phyloP scores from a whole-genome alignment of 75 land plant species.

The Cryptomeria japonica region DNA sequence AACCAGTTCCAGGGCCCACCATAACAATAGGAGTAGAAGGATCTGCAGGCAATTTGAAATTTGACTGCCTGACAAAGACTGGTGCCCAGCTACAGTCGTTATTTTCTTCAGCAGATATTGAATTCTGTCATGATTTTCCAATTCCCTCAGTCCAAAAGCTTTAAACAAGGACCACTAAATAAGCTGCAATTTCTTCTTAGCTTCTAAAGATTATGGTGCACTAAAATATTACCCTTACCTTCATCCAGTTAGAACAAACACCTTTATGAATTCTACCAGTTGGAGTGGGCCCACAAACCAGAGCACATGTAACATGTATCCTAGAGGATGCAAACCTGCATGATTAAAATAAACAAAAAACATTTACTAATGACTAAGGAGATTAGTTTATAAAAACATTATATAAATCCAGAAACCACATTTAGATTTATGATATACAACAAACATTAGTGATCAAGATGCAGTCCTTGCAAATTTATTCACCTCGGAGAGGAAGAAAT shows the following conservation, averaged over 20 bases:
- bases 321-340: conserved; percentile 73
- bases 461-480: not conserved
- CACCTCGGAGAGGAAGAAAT: conserved; percentile 96
- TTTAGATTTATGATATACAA: not conserved
- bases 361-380: not conserved
- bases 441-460: not conserved
- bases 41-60: conserved; percentile 83
- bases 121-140: conserved; percentile 42
- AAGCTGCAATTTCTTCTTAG: not conserved
- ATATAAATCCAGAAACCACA: not conserved
- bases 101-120: conserved; percentile 54
- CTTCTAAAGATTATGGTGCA: not conserved
- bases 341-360: not conserved
- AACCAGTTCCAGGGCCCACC: conserved; percentile 94
- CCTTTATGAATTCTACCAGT: conserved; percentile 92
- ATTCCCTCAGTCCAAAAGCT: conserved; percentile 8
- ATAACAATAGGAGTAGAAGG: conserved; percentile 69
- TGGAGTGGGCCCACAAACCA: conserved; percentile 84
- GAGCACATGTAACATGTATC: conserved; percentile 95
- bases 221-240: conserved; percentile 41
- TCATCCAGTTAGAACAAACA: conserved; percentile 98
- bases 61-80: conserved; percentile 82
- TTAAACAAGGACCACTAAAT: not conserved
- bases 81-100: conserved; percentile 76
- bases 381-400: not conserved